Conservation (phyloP, 2,329 filamentous ascomycete genomes). For the Neonectria ditissima region DNA sequence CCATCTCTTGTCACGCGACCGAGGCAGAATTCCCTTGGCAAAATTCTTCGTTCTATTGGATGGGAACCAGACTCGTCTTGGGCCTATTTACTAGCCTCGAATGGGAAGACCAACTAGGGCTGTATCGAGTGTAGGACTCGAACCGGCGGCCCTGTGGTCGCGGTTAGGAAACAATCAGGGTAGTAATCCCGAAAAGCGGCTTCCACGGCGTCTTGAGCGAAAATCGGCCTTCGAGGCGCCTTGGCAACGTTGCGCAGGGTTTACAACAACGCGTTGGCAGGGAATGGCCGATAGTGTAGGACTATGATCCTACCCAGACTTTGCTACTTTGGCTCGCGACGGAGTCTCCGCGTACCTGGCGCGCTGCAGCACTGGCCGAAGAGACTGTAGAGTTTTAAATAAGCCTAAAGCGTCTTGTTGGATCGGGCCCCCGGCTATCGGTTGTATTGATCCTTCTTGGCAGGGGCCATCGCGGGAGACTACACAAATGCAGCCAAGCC, state of each 20-base stretch:
- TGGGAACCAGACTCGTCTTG: background rate
- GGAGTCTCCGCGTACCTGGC: background rate
- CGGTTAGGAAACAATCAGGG: background rate
- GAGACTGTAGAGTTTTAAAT: too few relatives aligned
- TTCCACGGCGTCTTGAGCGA: background rate
- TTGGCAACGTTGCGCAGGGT: background rate
- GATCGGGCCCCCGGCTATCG: background rate
- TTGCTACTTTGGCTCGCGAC: background rate
- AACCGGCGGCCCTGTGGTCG: background rate
- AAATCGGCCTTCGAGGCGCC: background rate
- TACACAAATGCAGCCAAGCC: background rate
- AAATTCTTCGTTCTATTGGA: background rate
- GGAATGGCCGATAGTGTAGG: background rate
- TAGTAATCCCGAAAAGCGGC: background rate
- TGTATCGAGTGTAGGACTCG: background rate
- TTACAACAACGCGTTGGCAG: too few relatives aligned
- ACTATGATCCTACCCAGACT: background rate
- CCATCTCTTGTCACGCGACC: too few relatives aligned
- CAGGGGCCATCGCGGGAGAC: background rate
- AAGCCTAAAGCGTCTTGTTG: background rate
- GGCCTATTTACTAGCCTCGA: background rate
- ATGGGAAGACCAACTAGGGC: background rate
- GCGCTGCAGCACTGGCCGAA: too few relatives aligned
- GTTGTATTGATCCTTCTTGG: background rate
- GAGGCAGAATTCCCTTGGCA: too few relatives aligned